Conservation (phyloP, 768 basidiomycete genomes). For the Tricholoma saponaceum region DNA sequence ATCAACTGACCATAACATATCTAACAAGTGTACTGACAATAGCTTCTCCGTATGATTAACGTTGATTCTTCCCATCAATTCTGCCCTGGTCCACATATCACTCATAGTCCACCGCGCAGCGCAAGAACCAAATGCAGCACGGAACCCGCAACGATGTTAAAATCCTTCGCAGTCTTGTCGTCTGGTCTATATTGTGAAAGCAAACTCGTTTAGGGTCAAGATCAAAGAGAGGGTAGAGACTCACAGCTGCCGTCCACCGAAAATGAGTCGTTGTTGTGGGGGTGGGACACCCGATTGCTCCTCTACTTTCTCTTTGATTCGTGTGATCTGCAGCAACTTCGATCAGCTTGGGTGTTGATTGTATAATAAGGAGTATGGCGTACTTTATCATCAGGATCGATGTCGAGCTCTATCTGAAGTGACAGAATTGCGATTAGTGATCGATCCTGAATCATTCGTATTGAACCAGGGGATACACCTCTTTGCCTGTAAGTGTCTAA, state of each 20-base stretch:
- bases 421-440: neutral
- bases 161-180: slow-evolving; percentile 85
- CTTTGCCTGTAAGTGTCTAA: slow-evolving; percentile 95
- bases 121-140: slow-evolving; percentile 94
- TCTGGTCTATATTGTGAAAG: slow-evolving; percentile 61
- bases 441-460: neutral
- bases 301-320: slow-evolving; percentile 97
- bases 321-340: slow-evolving; percentile 58
- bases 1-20: slow-evolving; percentile 3
- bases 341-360: neutral
- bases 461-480: slow-evolving; percentile 46
- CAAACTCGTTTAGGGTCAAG: neutral
- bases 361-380: slow-evolving; percentile 13
- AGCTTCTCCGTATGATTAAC: slow-evolving; percentile 1
- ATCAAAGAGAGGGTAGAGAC: neutral
- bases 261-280: slow-evolving; percentile 92
- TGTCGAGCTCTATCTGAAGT: slow-evolving; percentile 87
- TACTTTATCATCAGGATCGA: slow-evolving; percentile 86
- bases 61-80: slow-evolving; percentile 8
- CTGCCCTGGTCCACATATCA: neutral
- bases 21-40: slow-evolving; percentile 1
- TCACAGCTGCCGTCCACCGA: slow-evolving; percentile 89
- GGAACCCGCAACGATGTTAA: slow-evolving; percentile 79
- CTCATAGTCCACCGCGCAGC: slow-evolving; percentile 80
- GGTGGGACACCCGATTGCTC: slow-evolving; percentile 98